Conservation (phyloP, 2,329 filamentous ascomycete species). For the Phialophora chinensis region DNA sequence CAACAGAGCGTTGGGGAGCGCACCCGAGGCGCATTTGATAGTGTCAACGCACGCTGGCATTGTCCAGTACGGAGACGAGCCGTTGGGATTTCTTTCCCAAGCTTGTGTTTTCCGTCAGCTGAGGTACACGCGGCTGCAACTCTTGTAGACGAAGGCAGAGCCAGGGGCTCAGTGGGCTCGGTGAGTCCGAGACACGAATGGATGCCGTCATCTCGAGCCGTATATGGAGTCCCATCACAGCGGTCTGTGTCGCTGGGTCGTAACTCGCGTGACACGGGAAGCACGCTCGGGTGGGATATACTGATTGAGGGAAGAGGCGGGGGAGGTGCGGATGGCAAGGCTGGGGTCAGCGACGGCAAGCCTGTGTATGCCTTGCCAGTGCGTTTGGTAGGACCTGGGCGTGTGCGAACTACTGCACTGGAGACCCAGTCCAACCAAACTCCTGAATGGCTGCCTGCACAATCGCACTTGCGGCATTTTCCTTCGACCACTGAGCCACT, state of each 20-base stretch:
- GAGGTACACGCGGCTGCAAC: neutral
- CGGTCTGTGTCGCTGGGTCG: neutral
- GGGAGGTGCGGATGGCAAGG: neutral
- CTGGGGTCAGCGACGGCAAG: neutral
- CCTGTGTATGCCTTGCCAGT: neutral
- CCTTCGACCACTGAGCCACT: neutral
- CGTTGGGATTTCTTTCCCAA: neutral
- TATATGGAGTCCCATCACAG: neutral
- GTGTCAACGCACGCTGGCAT: neutral
- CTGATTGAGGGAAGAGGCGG: conserved; percentile 1
- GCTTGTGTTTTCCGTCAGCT: neutral
- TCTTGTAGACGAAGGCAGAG: neutral
- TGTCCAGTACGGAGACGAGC: neutral
- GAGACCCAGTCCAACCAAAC: neutral
- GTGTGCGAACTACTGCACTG: neutral
- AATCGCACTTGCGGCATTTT: neutral
- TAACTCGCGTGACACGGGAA: neutral
- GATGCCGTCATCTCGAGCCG: neutral
- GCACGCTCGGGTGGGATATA: neutral
- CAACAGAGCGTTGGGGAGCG: neutral
- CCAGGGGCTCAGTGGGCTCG: neutral
- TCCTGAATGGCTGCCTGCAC: neutral
- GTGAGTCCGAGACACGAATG: neutral
- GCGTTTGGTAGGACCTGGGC: neutral
- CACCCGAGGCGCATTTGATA: neutral